Base-by-base conservation (phyloP, 805 yeast genomes). In the Candida suzukii region DNA sequence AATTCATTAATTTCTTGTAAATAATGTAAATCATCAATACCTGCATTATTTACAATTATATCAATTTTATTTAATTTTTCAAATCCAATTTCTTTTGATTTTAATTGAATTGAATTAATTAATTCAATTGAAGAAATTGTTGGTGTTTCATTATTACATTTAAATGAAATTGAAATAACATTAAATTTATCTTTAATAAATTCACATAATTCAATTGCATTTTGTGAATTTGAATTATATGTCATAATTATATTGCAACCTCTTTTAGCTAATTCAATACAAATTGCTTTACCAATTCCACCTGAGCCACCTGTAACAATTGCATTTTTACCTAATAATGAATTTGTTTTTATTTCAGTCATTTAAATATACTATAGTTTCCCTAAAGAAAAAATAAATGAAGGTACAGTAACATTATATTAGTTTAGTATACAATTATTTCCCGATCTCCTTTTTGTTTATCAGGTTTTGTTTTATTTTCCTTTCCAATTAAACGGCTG, bases 231-330 rank as follows among this genome's bases (percentile, higher is more conserved):
- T 16, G 44, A 31, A 13, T 38, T 25, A 21, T 43, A 39, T 29
- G 42, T 40, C 18, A 42, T 39, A 27, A 31, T 12, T 7, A 31
- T 31, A 40, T 59, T 62, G 18, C 64, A 64, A 36, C 66, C 65
- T 8, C 64, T 57, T 40, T 58, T 63, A 28, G 61, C 61, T 39
- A 51, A 61, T 2, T 61, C 63, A 41, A 58, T 62, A 35, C 64
- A 64, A n/a, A 61, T 60, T 10, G 63, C 60, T 42, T 46, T 54
- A 10, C 65, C 66, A 38, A 61, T 61, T 22, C 66, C 66, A 27
- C 57, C 51, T 18, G 63, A 54, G 9, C 61, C 60, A n/a, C 66
- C 66, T 4, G 66, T 61, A 35, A 61, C 56, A 21, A 60, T 54
- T 3, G 64, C 66, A 13, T 58, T 64, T 44, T 57, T 58, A 16